phyloP scores from a whole-genome alignment of 2,329 filamentous ascomycete species.

The Apiospora hydei region DNA sequence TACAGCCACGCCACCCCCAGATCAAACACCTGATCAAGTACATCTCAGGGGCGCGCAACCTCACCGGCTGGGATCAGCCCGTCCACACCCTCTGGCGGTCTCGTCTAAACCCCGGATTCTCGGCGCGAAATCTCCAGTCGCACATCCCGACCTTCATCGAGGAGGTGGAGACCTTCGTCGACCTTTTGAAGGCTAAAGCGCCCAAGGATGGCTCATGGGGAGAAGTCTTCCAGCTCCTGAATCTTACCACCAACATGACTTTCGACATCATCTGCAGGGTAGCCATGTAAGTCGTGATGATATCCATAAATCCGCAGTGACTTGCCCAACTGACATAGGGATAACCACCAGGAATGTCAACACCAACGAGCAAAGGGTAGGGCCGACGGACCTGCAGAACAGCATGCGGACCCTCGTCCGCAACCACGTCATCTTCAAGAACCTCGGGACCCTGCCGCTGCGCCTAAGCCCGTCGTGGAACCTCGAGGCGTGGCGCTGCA shows the following conservation, averaged over 20 bases:
- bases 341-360: slow-evolving; percentile 19
- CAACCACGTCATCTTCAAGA: slow-evolving; percentile 27
- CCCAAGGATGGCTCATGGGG: slow-evolving; percentile 29
- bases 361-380: slow-evolving; percentile 25
- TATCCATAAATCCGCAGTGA: too few species aligned
- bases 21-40: slow-evolving; percentile 33
- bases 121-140: slow-evolving; percentile 41
- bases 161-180: slow-evolving; percentile 34
- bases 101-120: slow-evolving; percentile 46
- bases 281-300: slow-evolving; percentile 31
- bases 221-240: slow-evolving; percentile 35
- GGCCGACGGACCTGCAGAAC: slow-evolving; percentile 24
- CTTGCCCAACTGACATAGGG: neutral
- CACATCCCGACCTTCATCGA: slow-evolving; percentile 40
- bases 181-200: slow-evolving; percentile 29
- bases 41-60: slow-evolving; percentile 38
- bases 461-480: slow-evolving; percentile 22
- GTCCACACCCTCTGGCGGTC: slow-evolving; percentile 44
- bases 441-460: slow-evolving; percentile 22
- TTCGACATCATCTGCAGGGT: slow-evolving; percentile 36
- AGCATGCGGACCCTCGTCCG: slow-evolving; percentile 26
- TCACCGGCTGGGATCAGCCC: slow-evolving; percentile 44
- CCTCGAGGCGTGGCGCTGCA: slow-evolving; percentile 21
- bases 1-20: slow-evolving; percentile 40
- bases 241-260: slow-evolving; percentile 32